Percentiles rank a stretch among this genome's conserved stretches.
phyloP scores from a whole-genome alignment of 2,329 filamentous ascomycete species.

The Herpotrichia juniperi region DNA sequence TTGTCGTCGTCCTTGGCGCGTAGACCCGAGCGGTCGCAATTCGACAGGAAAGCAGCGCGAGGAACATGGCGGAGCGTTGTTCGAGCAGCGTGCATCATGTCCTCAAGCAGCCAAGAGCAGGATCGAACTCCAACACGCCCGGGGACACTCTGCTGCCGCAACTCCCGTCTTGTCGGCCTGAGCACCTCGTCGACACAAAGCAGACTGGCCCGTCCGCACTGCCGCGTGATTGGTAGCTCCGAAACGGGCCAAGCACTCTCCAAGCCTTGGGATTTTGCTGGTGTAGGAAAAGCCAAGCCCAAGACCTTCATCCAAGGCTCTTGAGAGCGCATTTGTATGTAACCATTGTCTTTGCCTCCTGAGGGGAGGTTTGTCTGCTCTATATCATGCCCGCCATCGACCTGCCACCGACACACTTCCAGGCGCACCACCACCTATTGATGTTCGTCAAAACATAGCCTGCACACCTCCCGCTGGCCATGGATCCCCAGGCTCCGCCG shows the following conservation, averaged over 20 bases:
- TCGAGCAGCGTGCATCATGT: neutral
- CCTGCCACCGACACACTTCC: conserved; percentile 20
- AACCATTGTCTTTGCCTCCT: conserved; percentile 42
- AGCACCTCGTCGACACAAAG: conserved; percentile 15
- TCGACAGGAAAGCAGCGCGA: neutral
- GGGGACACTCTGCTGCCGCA: conserved; percentile 24
- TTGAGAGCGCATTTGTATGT: conserved; percentile 38
- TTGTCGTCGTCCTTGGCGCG: conserved; percentile 18
- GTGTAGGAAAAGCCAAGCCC: conserved; percentile 33
- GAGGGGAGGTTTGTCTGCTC: conserved; percentile 29
- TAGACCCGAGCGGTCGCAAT: neutral
- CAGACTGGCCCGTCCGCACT: neutral
- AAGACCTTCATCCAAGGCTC: conserved; percentile 36
- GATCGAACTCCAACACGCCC: conserved; percentile 5
- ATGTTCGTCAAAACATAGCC: conserved; percentile 35
- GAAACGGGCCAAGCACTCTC: conserved; percentile 24
- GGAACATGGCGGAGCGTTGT: conserved; percentile 9
- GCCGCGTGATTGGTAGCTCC: conserved; percentile 27
- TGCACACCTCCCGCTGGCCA: conserved; percentile 28
- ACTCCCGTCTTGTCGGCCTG: conserved; percentile 34
- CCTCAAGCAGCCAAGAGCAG: conserved; percentile 10
- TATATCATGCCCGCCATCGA: conserved; percentile 44
- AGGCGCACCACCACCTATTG: conserved; percentile 24
- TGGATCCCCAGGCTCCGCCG: conserved; percentile 38
- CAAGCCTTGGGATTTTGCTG: conserved; percentile 30